Percentiles rank a stretch among this genome's conserved stretches.
Evolutionary conservation across 75 land plant species (phyloP).

Genomic region (Adiantum capillusveneris): DNA sequence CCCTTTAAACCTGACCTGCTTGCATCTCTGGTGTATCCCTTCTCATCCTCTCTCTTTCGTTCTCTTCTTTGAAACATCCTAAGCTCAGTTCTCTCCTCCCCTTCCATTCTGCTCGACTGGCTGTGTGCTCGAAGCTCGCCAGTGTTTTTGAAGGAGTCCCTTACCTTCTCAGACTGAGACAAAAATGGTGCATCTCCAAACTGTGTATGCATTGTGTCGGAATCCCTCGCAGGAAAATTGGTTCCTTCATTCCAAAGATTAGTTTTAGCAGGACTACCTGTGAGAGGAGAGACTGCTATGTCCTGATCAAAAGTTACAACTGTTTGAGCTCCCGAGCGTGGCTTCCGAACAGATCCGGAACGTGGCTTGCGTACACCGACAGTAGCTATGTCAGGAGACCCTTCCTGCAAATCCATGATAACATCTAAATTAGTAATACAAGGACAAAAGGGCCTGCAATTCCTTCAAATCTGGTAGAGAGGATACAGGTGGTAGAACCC

Average conservation of each 20-base stretch:
- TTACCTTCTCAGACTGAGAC: neutral
- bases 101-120: neutral
- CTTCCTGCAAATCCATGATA: neutral
- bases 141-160: neutral
- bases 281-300: neutral
- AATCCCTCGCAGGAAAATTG: neutral
- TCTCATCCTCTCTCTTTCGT: conserved; percentile 1
- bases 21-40: neutral
- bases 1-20: neutral
- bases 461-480: too few species aligned
- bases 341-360: neutral
- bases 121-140: neutral
- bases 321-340: neutral
- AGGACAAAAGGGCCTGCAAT: too few species aligned
- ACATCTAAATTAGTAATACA: too few species aligned
- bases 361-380: conserved; percentile 1
- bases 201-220: neutral
- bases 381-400: neutral
- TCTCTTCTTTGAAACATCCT: conserved; percentile 8
- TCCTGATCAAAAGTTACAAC: neutral
- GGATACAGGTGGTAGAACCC: too few species aligned
- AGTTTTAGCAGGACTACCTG: neutral
- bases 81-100: neutral
- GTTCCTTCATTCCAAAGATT: neutral
- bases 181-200: neutral